Base-by-base conservation (phyloP, 176 grass and related monocot species). In the Hordeum marinum region DNA sequence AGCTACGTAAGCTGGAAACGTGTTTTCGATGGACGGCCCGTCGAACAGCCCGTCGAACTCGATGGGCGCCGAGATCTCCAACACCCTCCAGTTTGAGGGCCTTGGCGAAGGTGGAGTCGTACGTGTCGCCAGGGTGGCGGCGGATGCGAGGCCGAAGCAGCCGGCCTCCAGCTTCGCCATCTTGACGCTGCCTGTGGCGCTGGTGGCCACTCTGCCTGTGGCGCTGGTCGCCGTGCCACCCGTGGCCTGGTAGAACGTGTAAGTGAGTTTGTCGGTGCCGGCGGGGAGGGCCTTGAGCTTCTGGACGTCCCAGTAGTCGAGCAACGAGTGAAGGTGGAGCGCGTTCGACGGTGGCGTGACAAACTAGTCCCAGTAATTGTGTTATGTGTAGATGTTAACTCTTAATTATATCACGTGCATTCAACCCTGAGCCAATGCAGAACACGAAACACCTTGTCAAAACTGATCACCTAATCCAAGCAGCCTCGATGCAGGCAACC, bases 291-390 rank as follows among this genome's bases (percentile, higher is more conserved):
- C 87, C 32, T 87, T 89, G 66, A 98, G 87, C 89, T 98, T 98
- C 62, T 80, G 72, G 7, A 85, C 83, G 77, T 98, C 95, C 83
- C 84, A 98, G 93, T 98, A 98, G 87, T 98, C 95, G 26, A 98
- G 91, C 27, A 98, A 84, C 26, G 84, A 74, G 35, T 91, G 90
- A 24, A 98, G 85, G 21, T 89, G 95, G 7, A 98, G 89, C 36
- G 95, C 95, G 43, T 93, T 98, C 87, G 32, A 32, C 32, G 32
- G 32, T 32, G 32, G 32, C 32, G 32, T 32, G 32, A n/a, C n/a
- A n/a, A n/a, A n/a, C n/a, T n/a, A n/a, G n/a, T n/a, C n/a, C n/a
- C n/a, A n/a, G 37, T 40, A 40, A 40, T 8, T 40, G 6, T 40
- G 8, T 40, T 40, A 40, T 40, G 37, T 8, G 37, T 40, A 40